Evolutionary conservation across 2,329 filamentous ascomycete species (phyloP), one percentile per base, ranked within the genome.

Genomic region (Xylariaceae sp.): DNA sequence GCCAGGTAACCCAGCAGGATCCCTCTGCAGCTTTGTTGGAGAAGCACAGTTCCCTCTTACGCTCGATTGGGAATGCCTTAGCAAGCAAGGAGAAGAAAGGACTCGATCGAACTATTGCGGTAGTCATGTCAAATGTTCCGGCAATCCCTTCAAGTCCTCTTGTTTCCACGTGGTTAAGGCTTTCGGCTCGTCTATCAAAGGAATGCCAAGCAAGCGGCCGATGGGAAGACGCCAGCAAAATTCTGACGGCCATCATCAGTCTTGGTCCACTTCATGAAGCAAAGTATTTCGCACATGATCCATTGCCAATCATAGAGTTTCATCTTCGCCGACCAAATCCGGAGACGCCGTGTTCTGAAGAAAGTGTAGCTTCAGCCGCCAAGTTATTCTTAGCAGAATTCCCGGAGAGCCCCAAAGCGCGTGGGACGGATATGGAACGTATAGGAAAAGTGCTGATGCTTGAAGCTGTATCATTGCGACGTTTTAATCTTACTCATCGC

Each of bases 241-340:
- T 75, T 3, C 59, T 76, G 5, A 49, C 36, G 21, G 45, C 56
- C 4, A 62, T 69, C 5, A 37, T 71, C 4, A 42, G 44, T 2
- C 52, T 60, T 12, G 67, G 66, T 0, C 55, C 64, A 5, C 47
- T 75, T 1, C 57, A 67, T 15, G 70, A 72, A 56, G 60, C 49
- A 7, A 56, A 63, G 13, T 76, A 70, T 43, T 68, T 70, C 47
- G 65, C 62, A n/a, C 67, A 72, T 55, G 47, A 68, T 0, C 73
- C 74, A 7, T 40, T 71, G 2, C 16, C 58, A 1, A 59, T 75
- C 9, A 67, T 76, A 34, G 57, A 69, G 3, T 63, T 55, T 6
- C 54, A 67, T 19, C 55, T 70, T 26, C 50, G 51, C 13, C 61
- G 50, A 34, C 52, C 21, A 19, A 49, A 60, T 29, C 19, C 47